Evolutionary conservation across 768 basidiomycete species (phyloP).

Genomic region (Lyophyllum semitale): DNA sequence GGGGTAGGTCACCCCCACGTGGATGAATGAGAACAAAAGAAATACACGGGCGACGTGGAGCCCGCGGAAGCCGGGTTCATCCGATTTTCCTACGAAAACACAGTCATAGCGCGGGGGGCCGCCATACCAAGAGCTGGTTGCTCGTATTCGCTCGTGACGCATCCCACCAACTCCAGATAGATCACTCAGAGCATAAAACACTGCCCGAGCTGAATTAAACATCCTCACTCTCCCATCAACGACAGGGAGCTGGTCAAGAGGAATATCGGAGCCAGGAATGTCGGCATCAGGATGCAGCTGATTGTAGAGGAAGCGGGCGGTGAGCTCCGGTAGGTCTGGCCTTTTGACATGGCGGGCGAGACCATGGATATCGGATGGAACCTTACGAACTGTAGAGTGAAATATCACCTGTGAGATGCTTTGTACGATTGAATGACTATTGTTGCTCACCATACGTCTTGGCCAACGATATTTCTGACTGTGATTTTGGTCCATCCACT

Average conservation of each 20-base stretch:
- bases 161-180: too few relatives aligned
- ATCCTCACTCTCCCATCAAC: slow-evolving; percentile 4
- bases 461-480: slow-evolving; percentile 1
- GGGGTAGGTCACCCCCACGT: neutral
- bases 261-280: slow-evolving; percentile 13
- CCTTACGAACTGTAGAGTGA: neutral
- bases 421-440: neutral
- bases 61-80: neutral
- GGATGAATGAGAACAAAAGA: neutral
- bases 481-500: neutral
- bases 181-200: too few relatives aligned
- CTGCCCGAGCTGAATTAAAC: slow-evolving; percentile 29
- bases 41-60: slow-evolving; percentile 3
- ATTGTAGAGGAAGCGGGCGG: slow-evolving; percentile 25
- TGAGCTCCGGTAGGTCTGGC: slow-evolving; percentile 21
- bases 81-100: neutral
- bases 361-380: neutral
- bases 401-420: neutral
- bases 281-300: slow-evolving; percentile 20
- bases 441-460: slow-evolving; percentile 6
- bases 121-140: slow-evolving; percentile 24
- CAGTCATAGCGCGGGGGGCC: slow-evolving; percentile 13
- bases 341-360: slow-evolving; percentile 16
- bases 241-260: slow-evolving; percentile 11
- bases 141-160: slow-evolving; percentile 25